Evolutionary conservation across 2,329 filamentous ascomycete species (phyloP), one percentile per base, ranked within the genome.

Genomic region (Leptographium lundbergii): DNA sequence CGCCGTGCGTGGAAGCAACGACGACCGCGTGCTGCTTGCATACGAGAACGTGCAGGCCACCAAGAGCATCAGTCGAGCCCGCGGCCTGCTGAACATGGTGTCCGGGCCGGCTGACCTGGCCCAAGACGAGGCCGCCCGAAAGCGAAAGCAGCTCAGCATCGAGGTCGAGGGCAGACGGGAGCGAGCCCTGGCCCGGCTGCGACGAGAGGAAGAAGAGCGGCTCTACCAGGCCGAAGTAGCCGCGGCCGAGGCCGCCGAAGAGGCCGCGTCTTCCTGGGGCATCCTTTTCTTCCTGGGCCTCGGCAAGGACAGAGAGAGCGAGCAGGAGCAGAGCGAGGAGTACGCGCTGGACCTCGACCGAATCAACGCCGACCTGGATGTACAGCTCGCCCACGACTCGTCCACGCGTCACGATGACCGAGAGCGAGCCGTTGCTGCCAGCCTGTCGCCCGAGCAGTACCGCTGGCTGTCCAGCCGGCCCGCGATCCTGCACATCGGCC

Each of bases 1-100:
- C 34, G 89, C 84, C 62, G 90, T 97, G 10, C 85, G 92, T 56
- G 94, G 94, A 22, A 96, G 96, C 72, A 89, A 96, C 73, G 94
- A 99, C 69, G 91, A 97, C 69, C 81, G 85, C 25, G 78, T 96
- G 24, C 78, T 97, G n/a, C 78, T 86, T 10, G 79, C 84, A 1
- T 81, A 84, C 61, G 74, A 76, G 32, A 67, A 70, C 13, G 32
- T 24, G 32, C n/a, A 25, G 50, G 50, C 25, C 19, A 25, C 50
- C 11, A 7, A 29, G n/a, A 50, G 25, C 22, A 9, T 24, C 11
- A 22, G 24, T 25, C 25, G 27, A 25, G 50, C 50, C 25, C 24
- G 27, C 24, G 25, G 13, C 24, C 6, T 29, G 47, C 47, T 24
- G 47, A 22, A 50, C 11, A 27, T 39, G 36, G 14, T 17, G 36